phyloP scores from a whole-genome alignment of 2,329 filamentous ascomycete genomes.

The Penicillium freii region DNA sequence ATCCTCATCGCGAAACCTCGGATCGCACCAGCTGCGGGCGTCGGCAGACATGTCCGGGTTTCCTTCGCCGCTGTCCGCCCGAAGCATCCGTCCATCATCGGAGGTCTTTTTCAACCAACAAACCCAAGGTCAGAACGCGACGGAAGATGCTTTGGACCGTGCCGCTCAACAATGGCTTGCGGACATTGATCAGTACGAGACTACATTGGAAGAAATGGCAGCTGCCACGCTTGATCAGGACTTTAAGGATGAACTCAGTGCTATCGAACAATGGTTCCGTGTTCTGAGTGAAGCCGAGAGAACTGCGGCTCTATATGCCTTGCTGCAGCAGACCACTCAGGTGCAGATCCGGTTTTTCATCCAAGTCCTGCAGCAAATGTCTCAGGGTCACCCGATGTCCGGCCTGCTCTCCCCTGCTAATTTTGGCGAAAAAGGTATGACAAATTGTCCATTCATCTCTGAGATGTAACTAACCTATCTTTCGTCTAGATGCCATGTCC shows the following conservation, averaged over 20 bases:
- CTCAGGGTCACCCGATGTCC: conserved; percentile 95
- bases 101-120: conserved; percentile 86
- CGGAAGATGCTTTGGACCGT: conserved; percentile 86
- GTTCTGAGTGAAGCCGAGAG: conserved; percentile 95
- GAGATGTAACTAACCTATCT: conserved; percentile 10
- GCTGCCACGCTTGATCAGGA: conserved; percentile 98
- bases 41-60: conserved; percentile 95
- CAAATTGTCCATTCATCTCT: not conserved
- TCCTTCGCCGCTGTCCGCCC: conserved; percentile 66
- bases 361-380: conserved; percentile 98
- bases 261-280: conserved; percentile 99
- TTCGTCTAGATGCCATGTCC: conserved; percentile 80
- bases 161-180: conserved; percentile 98
- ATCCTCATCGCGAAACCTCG: conserved; percentile 74
- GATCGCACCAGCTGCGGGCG: conserved; percentile 82
- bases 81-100: conserved; percentile 84
- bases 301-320: conserved; percentile 89
- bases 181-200: conserved; percentile 98
- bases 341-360: conserved; percentile 99
- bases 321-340: conserved; percentile 97
- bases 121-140: conserved; percentile 63
- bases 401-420: conserved; percentile 90
- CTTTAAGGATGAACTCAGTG: conserved; percentile 98
- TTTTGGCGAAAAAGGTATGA: conserved; percentile 84
- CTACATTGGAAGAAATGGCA: conserved; percentile 98